Evolutionary conservation across 2,329 filamentous ascomycete genomes (phyloP).

Genomic region (Aspergillaceae sp.): DNA sequence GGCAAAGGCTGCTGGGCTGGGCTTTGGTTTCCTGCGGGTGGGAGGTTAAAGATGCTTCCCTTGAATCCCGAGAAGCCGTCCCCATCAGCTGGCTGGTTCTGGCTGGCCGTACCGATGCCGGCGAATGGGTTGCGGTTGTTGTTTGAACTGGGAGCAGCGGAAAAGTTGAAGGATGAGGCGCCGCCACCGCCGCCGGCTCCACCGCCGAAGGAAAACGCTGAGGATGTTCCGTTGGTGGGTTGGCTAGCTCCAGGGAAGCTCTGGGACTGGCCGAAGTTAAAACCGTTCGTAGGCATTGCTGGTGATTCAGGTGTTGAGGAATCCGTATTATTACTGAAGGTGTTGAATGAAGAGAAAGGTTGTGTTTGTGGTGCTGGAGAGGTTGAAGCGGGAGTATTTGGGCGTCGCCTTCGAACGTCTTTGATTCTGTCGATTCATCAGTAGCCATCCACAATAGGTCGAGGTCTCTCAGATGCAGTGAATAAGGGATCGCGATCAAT

Average conservation of each 20-base stretch:
- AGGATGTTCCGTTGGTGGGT: slow-evolving; percentile 16
- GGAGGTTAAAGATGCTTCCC: slow-evolving; percentile 25
- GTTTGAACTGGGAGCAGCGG: slow-evolving; percentile 11
- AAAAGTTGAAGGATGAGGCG: slow-evolving; percentile 27
- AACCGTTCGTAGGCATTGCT: slow-evolving; percentile 20
- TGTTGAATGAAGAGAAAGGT: slow-evolving; percentile 21
- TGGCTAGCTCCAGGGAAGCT: slow-evolving; percentile 24
- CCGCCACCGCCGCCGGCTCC: slow-evolving; percentile 15
- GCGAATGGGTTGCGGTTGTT: slow-evolving; percentile 26
- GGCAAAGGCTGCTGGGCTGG: slow-evolving; percentile 15
- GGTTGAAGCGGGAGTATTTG: slow-evolving; percentile 12
- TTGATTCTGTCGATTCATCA: slow-evolving; percentile 12
- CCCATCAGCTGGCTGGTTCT: slow-evolving; percentile 12
- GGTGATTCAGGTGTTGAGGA: slow-evolving; percentile 13
- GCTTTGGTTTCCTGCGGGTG: slow-evolving; percentile 13
- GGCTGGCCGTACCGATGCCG: slow-evolving; percentile 15
- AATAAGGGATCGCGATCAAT: too few relatives aligned
- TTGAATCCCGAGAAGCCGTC: slow-evolving; percentile 22
- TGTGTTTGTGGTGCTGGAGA: slow-evolving; percentile 8
- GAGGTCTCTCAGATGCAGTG: too few relatives aligned
- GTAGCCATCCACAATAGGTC: neutral
- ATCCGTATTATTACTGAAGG: slow-evolving; percentile 21
- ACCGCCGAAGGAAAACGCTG: slow-evolving; percentile 24
- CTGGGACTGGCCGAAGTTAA: slow-evolving; percentile 29
- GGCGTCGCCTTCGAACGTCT: slow-evolving; percentile 20